phyloP scores from a whole-genome alignment of 1,284 basidiomycete genomes.

The Heterobasidion parviporum region DNA sequence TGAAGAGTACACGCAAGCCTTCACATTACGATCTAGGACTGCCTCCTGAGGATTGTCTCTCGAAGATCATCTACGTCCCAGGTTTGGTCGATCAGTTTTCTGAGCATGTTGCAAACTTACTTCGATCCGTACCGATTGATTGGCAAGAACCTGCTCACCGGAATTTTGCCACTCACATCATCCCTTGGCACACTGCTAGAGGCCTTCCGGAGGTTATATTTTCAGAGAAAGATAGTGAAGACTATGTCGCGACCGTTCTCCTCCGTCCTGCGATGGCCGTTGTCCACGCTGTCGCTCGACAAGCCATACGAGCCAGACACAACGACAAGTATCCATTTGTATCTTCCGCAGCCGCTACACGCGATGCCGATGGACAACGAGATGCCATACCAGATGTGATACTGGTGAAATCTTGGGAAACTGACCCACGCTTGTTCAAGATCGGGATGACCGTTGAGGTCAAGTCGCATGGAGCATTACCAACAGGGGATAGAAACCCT shows the following conservation, averaged over 20 bases:
- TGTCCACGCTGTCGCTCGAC: background rate
- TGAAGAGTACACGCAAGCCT: background rate
- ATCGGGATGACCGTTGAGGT: background rate
- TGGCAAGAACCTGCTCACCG: background rate
- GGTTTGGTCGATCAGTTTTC: background rate
- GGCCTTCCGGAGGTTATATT: background rate
- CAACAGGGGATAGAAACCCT: background rate
- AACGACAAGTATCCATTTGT: background rate
- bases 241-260: background rate
- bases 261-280: background rate
- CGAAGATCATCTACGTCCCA: background rate
- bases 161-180: background rate
- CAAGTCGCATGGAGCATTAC: background rate
- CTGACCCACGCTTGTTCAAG: background rate
- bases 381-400: background rate
- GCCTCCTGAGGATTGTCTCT: background rate
- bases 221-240: background rate
- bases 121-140: background rate
- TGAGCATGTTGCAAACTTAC: background rate
- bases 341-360: background rate
- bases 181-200: background rate
- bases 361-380: background rate
- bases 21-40: background rate
- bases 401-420: background rate
- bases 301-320: background rate